Evolutionary conservation across 306 rosid species (phyloP), one percentile per base, ranked within the genome.

Genomic region (Castanea mollissima): DNA sequence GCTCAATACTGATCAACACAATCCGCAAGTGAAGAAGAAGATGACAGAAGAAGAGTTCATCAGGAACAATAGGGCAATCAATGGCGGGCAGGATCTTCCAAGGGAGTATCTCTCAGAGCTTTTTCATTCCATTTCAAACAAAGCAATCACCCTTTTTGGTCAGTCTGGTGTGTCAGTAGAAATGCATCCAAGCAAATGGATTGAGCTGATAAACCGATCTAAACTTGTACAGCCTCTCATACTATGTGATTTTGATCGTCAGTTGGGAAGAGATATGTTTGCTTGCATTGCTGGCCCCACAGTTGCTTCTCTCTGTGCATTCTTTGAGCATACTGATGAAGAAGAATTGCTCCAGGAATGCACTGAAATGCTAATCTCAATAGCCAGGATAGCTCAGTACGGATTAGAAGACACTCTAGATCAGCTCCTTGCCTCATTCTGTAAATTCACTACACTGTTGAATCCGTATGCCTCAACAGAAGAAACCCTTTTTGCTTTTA

Each of bases 31-130:
- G 62, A 95, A 91, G 90, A 95, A 91, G 79, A 93, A 93, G 81
- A 95, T 95, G 97, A 93, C 98, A 25, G 97, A 89, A 79, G 99
- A 93, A 2, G 99, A 95, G 56, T 91, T 93, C 89, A 93, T 95
- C 38, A 85, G 74, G 88, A 95, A 95, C 87, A 95, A 95, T 44
- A 89, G 98, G 75, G 91, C 88, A 58, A 93, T 93, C 80, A 95
- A 95, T 76, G 96, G 83, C 63, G 99, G 99, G 60, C 89, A 93
- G 21, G 99, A 95, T 86, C 90, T 95, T 73, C 99, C 97, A 5
- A 89, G 93, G 75, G 97, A 93, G 80, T 93, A 85, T 79, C 90
- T 93, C 32, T 89, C 92, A 29, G 96, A 91, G 89, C 93, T 95
- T 74, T 95, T 83, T 78, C 89, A 86, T 27, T 95, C 99, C 7